These are phyloP conservation scores for Plasmodiophora brassicae DNA, from an alignment of 208 protist species.

Conservation along the genomic window DNA sequence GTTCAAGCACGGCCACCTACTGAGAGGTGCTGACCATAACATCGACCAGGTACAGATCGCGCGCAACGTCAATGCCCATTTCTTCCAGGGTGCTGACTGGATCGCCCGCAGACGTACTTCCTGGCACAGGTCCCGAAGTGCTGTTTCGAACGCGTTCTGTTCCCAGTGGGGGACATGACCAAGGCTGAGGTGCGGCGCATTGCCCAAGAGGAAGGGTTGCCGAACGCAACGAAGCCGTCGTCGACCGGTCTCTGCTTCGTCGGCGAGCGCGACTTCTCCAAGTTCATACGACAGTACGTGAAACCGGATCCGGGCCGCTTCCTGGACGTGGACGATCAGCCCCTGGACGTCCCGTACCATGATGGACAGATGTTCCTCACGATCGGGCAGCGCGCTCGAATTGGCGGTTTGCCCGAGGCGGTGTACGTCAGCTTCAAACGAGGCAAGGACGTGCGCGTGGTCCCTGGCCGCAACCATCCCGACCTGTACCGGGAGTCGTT, in stretches of 20 bases:
- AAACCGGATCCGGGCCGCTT: not conserved
- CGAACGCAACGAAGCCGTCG: not conserved
- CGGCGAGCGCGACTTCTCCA: not conserved
- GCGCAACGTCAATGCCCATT: not conserved
- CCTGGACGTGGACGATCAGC: not conserved
- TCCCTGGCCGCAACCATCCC: not conserved
- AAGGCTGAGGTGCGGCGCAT: not conserved
- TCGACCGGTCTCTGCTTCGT: constrained; percentile 33
- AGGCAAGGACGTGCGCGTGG: not conserved
- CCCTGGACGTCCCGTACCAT: not conserved
- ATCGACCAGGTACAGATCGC: not conserved
- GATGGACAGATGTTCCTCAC: constrained; percentile 15
- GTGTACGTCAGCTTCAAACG: not conserved
- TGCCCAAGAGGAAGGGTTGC: not conserved
- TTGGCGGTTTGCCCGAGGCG: not conserved
- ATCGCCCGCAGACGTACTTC: not conserved
- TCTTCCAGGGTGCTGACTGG: not conserved
- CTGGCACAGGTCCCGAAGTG: not conserved
- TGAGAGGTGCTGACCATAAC: not conserved
- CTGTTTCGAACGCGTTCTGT: not conserved
- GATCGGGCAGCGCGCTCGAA: constrained; percentile 17
- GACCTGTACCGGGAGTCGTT: not conserved
- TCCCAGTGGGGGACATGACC: not conserved
- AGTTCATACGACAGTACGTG: not conserved
- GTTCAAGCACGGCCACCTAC: not conserved